Base-by-base conservation (phyloP, 2,329 filamentous ascomycete genomes). In the Trichocomaceae sp. region DNA sequence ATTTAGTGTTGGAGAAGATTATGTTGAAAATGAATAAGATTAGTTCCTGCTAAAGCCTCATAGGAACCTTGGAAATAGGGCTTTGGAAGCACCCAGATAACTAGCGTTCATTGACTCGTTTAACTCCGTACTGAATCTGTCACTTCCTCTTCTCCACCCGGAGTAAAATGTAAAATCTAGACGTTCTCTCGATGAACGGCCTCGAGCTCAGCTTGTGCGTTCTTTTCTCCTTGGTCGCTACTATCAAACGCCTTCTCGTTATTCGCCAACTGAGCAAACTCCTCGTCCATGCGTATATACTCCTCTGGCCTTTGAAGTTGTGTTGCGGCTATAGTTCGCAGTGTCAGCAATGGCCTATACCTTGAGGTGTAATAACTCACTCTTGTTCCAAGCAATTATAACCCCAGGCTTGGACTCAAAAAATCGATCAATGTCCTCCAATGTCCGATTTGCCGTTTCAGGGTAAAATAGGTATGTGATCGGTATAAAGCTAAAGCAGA, bases 391-490 rank as follows among this genome's bases (percentile, higher is more conserved):
- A 20, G 56, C 60, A 52, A 62, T 59, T n/a, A 62, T 57, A 42
- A 62, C 52, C 2, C 52, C 59, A 1, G 56, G 58, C 44, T 64
- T 62, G 12, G 58, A 49, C 17, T 63, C 62, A 57, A 55, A 57
- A 42, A 57, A 54, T 12, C 56, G 56, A 54, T 57, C 56, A 33
- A 57, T 54, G 49, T 57, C 56, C 52, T 57, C 56, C 44, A 57
- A 44, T 20, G 51, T 54, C 19, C 51, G 49, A 20, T 54, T 54
- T 10, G 51, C 52, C 26, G 60, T 63, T 39, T 63, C 61, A 2
- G 61, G 63, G 41, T 58, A 65, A 19, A 57, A 62, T 17, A 65
- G 57, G 35, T 63, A 66, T 5, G 64, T 62, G n/a, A 61, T 53
- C 1, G 63, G 63, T 20, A 64, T 56, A 3, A 58, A 59, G 37